Conservation (phyloP, 78 protist genomes). For the Chrysochromulina parva region DNA sequence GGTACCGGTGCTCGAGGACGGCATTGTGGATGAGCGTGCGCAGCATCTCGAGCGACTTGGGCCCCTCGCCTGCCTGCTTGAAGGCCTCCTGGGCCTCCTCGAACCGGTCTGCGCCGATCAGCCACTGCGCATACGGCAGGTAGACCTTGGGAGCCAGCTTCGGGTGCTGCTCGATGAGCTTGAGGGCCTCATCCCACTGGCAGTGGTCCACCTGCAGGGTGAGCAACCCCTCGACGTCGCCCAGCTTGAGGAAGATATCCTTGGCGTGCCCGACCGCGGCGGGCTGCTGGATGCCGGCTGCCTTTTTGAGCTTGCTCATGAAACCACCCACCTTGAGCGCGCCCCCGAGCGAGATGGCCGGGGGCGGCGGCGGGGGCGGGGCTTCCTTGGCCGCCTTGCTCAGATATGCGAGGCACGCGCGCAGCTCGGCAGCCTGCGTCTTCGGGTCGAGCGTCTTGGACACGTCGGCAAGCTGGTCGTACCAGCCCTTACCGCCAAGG, state of each 20-base stretch:
- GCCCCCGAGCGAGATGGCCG: no score
- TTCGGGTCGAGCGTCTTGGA: background rate
- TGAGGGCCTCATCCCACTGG: slow-evolving; percentile 75
- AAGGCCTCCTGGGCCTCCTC: slow-evolving; percentile 74
- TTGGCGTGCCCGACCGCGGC: slow-evolving; percentile 7
- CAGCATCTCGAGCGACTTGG: slow-evolving; percentile 50
- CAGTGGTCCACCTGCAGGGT: slow-evolving; percentile 40
- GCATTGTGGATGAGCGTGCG: slow-evolving; percentile 59
- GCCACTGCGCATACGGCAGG: slow-evolving; percentile 76
- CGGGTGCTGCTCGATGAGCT: slow-evolving; percentile 6
- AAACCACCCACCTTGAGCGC: no score
- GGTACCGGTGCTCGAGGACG: slow-evolving; percentile 40
- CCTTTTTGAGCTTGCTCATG: no score
- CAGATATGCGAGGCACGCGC: background rate
- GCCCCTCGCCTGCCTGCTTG: slow-evolving; percentile 45
- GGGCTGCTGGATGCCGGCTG: no score
- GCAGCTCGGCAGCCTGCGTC: background rate
- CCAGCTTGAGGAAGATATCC: slow-evolving; percentile 54
- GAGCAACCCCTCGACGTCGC: slow-evolving; percentile 45
- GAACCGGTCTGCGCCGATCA: slow-evolving; percentile 58
- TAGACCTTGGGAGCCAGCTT: slow-evolving; percentile 25
- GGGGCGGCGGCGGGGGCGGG: no score
- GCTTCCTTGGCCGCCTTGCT: no score
- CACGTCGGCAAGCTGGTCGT: background rate
- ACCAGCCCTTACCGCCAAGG: slow-evolving; percentile 15